Base-by-base conservation (phyloP, 2,329 filamentous ascomycete genomes). In the Fusarium torreyae region DNA sequence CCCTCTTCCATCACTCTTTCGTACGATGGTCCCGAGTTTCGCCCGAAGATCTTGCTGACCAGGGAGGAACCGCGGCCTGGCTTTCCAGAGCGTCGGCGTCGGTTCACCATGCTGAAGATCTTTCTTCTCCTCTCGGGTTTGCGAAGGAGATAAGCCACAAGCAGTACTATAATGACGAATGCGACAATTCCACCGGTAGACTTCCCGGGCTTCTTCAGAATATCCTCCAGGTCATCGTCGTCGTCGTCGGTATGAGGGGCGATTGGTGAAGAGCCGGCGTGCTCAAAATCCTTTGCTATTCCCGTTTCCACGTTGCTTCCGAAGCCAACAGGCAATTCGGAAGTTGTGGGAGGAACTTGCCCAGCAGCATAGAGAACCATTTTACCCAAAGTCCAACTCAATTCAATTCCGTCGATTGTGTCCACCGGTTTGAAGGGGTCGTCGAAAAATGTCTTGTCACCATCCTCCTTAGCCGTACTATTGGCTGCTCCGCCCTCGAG, bases 331-430 rank as follows among this genome's bases (percentile, higher is more conserved):
- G 94, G 93, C 3, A 94, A 82, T 3, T 76, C 71, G 2, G 78
- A 82, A 3, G 83, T 85, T 8, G 85, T 81, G 0, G 93, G 87
- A 2, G 92, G 91, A 7, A 99, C 86, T 77, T 98, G 94, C 5
- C 94, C 96, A 1, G 95, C 91, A 6, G 96, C 96, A 74, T 98
- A 98, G 6, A 99, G 87, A 8, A 99, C 88, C 87, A 98, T 98
- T 77, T 98, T 97, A 2, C 96, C 96, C 7, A 99, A 83, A 0
- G 96, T 98, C 96, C 96, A 99, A 82, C 93, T 97, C 18, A 99
- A 91, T 82, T 99, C 97, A 8, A 94, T 91, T 18, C 91, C 92
- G 71, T 94, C 89, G 71, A 99, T 94, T 79, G 96, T 96, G 79
- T 99, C 90, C 31, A 98, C 92, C 0, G 96, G 93, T 77, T 95